Evolutionary conservation across 768 basidiomycete species (phyloP), one percentile per base, ranked within the genome.

Genomic region (Naganishia friedmannii): DNA sequence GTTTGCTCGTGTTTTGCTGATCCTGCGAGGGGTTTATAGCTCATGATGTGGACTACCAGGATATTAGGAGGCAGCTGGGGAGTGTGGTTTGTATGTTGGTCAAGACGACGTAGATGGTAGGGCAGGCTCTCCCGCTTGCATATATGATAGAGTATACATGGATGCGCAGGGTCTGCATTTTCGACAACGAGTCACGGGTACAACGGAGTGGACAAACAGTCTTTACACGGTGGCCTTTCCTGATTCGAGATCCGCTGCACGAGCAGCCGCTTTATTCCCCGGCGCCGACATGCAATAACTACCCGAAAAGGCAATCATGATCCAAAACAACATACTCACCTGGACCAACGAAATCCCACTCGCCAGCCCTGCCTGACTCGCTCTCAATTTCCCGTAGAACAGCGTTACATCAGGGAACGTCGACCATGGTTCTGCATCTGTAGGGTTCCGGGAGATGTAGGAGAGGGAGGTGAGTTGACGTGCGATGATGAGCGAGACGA

Each of bases 21-120:
- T 42, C 15, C 7, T 42, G 12, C 42, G 42, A 17, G 42, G 42
- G 42, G 42, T 8, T 42, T 51, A 6, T 80, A 99, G 95, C 96
- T 17, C 96, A 98, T 77, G 96, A 99, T 80, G 94, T 99, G 53
- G 96, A 99, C 82, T 90, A 91, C 79, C 90, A 96, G 72, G 96
- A 98, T 80, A 85, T 97, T 63, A 85, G 96, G 74, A 83, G 91
- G 73, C 89, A 93, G 70, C 83, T 97, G 8, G 92, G 90, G 10
- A 90, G 91, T 34, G 69, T 56, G 28, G 60, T 53, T 17, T 70
- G 69, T 34, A 37, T 65, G 34, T 53, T 70, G 46, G 58, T 51
- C 51, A 55, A 65, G 28, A 70, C 60, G 0, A 58, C 63, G 48
- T 32, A 65, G 51, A 19, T n/a, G 12, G 28, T 53, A 17, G 32